Evolutionary conservation across 2,329 filamentous ascomycete genomes (phyloP).

Genomic region (Mycosphaerella arachidis): DNA sequence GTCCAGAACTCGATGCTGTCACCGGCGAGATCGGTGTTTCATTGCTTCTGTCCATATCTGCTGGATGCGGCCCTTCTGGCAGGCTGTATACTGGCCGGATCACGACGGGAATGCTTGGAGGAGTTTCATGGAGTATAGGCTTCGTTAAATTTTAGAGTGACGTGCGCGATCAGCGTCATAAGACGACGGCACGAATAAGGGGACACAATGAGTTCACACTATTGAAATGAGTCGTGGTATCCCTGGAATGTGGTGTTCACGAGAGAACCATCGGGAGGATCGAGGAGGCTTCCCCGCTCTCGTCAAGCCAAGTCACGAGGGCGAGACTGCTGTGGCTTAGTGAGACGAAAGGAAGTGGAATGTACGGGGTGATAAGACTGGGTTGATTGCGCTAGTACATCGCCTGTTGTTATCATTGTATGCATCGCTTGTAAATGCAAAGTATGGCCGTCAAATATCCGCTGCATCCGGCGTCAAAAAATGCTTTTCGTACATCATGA

Average conservation of each 20-base stretch:
- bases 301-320: background rate
- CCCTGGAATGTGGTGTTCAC: background rate
- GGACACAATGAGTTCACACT: background rate
- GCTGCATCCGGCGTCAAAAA: background rate
- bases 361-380: no score
- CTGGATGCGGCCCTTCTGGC: background rate
- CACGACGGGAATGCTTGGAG: background rate
- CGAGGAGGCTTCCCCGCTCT: background rate
- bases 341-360: no score
- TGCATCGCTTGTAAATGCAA: background rate
- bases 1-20: constrained; percentile 13
- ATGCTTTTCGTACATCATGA: background rate
- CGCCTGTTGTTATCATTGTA: background rate
- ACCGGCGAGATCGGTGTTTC: constrained; percentile 29
- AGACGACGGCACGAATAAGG: background rate
- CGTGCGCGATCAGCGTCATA: background rate
- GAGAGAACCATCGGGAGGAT: background rate
- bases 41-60: constrained; percentile 10
- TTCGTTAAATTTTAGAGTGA: background rate
- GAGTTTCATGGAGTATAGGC: background rate
- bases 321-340: background rate
- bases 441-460: background rate
- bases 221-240: background rate
- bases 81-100: background rate
- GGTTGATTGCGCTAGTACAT: background rate